Percentiles rank a stretch among this genome's conserved stretches.
Evolutionary conservation across 139 green algal species (phyloP).

Genomic region (Asterochloris sp.): DNA sequence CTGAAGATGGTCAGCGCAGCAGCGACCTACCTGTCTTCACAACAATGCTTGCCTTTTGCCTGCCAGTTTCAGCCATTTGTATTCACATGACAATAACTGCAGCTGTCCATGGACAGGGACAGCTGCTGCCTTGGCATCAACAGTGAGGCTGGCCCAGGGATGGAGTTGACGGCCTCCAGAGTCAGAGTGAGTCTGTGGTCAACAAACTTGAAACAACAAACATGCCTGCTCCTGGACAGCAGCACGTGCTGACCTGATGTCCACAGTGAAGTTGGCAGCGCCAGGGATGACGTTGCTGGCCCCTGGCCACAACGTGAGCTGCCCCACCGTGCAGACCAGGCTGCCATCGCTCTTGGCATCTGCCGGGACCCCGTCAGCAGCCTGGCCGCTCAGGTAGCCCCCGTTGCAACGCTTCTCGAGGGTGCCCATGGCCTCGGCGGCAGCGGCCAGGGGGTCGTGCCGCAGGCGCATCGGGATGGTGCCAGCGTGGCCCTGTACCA

Average conservation of each 20-base stretch:
- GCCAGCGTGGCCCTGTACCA: constrained; percentile 77
- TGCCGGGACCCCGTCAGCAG: neutral
- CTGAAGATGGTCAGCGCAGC: no score
- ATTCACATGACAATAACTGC: no score
- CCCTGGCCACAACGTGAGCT: constrained; percentile 68
- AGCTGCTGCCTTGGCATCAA: no score
- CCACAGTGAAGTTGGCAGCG: constrained; percentile 56
- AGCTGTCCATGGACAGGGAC: no score
- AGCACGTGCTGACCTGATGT: constrained; percentile 44
- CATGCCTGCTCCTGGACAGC: neutral
- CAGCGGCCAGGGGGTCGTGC: constrained; percentile 68
- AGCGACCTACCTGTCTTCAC: no score
- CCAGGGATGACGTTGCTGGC: constrained; percentile 88
- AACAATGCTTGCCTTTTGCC: no score
- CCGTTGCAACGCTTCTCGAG: constrained; percentile 68
- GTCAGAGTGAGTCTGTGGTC: no score
- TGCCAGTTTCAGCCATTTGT: no score
- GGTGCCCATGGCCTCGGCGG: constrained; percentile 54
- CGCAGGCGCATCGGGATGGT: constrained; percentile 87
- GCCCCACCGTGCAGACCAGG: constrained; percentile 91
- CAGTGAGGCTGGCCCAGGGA: no score
- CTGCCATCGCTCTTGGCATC: neutral
- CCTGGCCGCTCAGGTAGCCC: constrained; percentile 7
- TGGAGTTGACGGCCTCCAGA: no score
- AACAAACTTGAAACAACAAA: no score